Conservation (phyloP, 805 yeast species). For the Yamadazyma laniorum region DNA sequence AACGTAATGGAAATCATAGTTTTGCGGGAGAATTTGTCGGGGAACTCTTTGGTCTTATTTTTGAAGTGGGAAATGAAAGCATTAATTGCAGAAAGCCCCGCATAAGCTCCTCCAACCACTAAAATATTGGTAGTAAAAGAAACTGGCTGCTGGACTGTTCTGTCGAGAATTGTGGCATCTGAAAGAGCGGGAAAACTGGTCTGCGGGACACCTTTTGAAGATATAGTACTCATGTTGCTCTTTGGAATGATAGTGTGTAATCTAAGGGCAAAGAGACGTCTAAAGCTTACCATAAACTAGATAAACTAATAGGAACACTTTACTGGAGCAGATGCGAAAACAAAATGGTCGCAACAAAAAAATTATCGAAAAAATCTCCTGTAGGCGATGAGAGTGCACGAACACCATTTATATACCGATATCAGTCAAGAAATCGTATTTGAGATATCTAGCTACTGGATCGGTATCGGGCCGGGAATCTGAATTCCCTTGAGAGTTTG, state of each 20-base stretch:
- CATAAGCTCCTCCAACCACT: constrained; percentile 42
- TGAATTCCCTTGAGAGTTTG: background rate
- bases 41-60: constrained; percentile 7
- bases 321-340: background rate
- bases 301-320: background rate
- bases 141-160: constrained; percentile 6
- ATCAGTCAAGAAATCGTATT: too few species aligned
- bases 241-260: background rate
- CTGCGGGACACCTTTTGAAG: too few species aligned
- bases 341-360: background rate
- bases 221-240: background rate
- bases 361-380: constrained; percentile 3
- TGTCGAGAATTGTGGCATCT: constrained; percentile 5
- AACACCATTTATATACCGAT: too few species aligned
- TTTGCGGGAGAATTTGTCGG: constrained; percentile 1
- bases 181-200: background rate
- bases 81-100: constrained; percentile 37
- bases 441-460: too few species aligned
- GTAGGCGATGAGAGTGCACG: constrained; percentile 1
- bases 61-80: constrained; percentile 26
- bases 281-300: background rate
- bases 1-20: constrained; percentile 28
- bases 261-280: background rate
- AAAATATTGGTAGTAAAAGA: constrained; percentile 33
- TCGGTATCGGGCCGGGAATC: background rate